A percentile compares a stretch with the other conserved stretches of the same genome.
Evolutionary conservation across 176 grass and related monocot species (phyloP).

Genomic region (Neostapfia colusana): DNA sequence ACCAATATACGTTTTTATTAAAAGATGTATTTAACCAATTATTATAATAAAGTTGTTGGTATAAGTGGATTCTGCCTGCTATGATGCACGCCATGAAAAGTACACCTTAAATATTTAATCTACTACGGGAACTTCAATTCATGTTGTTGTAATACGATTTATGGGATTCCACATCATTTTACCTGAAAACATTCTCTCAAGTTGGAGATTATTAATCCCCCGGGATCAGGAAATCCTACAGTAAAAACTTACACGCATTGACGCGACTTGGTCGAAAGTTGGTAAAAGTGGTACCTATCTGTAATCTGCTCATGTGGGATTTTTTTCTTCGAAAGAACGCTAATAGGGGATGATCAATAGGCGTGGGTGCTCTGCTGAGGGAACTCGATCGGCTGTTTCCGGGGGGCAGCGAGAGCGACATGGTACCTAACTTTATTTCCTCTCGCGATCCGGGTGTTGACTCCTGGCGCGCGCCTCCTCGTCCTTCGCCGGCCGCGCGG

Average conservation of each 20-base stretch:
- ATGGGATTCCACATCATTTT: no score
- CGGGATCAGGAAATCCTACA: background rate
- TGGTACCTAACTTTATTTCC: constrained; percentile 37
- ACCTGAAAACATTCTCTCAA: background rate
- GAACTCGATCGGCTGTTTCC: constrained; percentile 11
- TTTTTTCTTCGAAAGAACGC: no score
- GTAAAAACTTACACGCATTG: background rate
- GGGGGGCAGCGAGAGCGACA: constrained; percentile 44
- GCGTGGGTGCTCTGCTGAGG: background rate
- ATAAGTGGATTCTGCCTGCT: no score
- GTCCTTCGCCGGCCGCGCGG: background rate
- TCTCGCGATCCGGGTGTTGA: constrained; percentile 34
- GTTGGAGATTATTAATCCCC: background rate
- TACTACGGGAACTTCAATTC: no score
- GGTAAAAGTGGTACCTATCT: background rate
- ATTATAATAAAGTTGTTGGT: no score
- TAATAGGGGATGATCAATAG: background rate
- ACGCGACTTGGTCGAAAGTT: constrained; percentile 7
- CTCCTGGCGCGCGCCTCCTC: background rate
- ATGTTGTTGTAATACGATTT: no score
- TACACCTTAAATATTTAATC: no score
- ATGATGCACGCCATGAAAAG: no score
- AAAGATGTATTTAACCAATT: no score
- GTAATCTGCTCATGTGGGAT: background rate
- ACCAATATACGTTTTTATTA: no score